Evolutionary conservation across 2,329 filamentous ascomycete genomes (phyloP).

Genomic region (Botrytis fragariae): DNA sequence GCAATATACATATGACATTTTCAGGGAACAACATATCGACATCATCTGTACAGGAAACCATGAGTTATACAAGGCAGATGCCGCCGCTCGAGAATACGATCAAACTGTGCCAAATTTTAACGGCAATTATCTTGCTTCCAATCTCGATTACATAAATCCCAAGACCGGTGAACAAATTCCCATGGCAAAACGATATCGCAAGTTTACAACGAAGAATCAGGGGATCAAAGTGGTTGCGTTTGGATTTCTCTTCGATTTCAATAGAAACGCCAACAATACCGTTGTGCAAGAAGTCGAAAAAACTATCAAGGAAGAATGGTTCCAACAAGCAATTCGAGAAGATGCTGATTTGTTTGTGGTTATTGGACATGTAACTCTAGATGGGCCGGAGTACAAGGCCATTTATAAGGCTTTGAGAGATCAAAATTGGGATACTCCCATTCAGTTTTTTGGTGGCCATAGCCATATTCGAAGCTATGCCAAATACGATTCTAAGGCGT

Average conservation of each 20-base stretch:
- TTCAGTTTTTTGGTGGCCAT: slow-evolving; percentile 90
- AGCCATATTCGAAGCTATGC: slow-evolving; percentile 83
- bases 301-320: slow-evolving; percentile 83
- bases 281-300: slow-evolving; percentile 77
- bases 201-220: slow-evolving; percentile 88
- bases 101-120: slow-evolving; percentile 81
- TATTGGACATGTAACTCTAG: slow-evolving; percentile 78
- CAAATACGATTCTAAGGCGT: slow-evolving; percentile 73
- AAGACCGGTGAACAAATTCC: slow-evolving; percentile 68
- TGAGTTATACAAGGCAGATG: slow-evolving; percentile 82
- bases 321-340: slow-evolving; percentile 78
- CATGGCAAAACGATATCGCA: slow-evolving; percentile 78
- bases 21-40: slow-evolving; percentile 79
- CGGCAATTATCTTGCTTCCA: slow-evolving; percentile 81
- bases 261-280: slow-evolving; percentile 85
- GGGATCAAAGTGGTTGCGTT: slow-evolving; percentile 82
- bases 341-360: slow-evolving; percentile 86
- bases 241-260: slow-evolving; percentile 94
- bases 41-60: slow-evolving; percentile 88
- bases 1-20: slow-evolving; percentile 82
- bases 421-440: slow-evolving; percentile 75
- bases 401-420: slow-evolving; percentile 77
- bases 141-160: slow-evolving; percentile 81
- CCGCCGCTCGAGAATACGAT: slow-evolving; percentile 74
- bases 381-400: slow-evolving; percentile 73